Base-by-base conservation (phyloP, 2,329 filamentous ascomycete genomes). In the Exserohilum rostratum region DNA sequence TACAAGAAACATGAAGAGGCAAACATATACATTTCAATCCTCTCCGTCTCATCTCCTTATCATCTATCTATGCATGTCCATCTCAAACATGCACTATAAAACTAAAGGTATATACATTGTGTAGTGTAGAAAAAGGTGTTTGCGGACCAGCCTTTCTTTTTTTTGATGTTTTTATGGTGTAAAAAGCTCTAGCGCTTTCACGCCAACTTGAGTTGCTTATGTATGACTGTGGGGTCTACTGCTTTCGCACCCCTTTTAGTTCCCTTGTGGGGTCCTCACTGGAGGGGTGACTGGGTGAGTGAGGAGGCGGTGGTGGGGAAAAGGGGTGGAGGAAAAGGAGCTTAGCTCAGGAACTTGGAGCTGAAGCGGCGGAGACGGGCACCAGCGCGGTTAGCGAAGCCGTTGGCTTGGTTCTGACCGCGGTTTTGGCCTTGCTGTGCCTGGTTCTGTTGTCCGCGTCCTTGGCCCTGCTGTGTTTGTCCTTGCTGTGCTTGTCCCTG, bases 51-150 rank as follows among this genome's bases (percentile, higher is more conserved):
- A 22, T 37, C 34, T 37, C 20, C 18, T 39, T 18, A 13, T 9
- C 17, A 3, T 43, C 4, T 7, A 20, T 42, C 35, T 27, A 31
- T 17, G 9, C 18, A 7, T 9, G 5, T 25, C 13, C 29, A n/a
- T 34, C 25, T 25, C 20, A 25, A 5, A 25, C 22, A 25, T 25
- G 22, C 22, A 25, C 4, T 25, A n/a, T 22, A n/a, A 38, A 38
- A 29, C 33, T 37, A 47, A 47, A 45, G 25, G 33, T 37, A 53
- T 53, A 53, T 53, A 53, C 50, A 53, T 42, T 35, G 50, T 52
- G 3, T 27, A 18, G 15, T 45, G 22, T 48, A 39, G 15, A 48
- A 40, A 30, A n/a, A n/a, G n/a, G n/a, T n/a, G n/a, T n/a, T 20
- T 35, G 15, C 17, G 44, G 50, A 35, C 44, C 50, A 53, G 50